These are phyloP conservation scores for Heterobasidion parviporum DNA, from an alignment of 1,284 basidiomycete genomes.

Conservation along the genomic window DNA sequence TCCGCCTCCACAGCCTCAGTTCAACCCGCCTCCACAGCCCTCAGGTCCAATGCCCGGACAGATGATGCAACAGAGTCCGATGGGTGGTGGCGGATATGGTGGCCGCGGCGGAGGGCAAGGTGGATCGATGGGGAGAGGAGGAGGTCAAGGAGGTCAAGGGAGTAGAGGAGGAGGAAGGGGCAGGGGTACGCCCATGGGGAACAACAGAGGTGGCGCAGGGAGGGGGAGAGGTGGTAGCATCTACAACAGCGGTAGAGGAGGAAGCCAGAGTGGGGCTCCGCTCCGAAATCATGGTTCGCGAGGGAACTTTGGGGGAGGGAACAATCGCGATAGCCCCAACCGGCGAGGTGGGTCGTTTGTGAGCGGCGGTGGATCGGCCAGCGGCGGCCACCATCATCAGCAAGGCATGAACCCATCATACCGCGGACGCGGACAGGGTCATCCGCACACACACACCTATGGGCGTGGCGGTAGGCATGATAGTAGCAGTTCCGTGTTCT, in stretches of 20 bases:
- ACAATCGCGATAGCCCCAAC: conserved; percentile 47
- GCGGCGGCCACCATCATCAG: conserved; percentile 20
- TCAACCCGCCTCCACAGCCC: conserved; percentile 35
- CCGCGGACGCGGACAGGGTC: conserved; percentile 33
- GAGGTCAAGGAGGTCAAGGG: conserved; percentile 39
- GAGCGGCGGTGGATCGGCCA: conserved; percentile 30
- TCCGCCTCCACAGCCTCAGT: conserved; percentile 40
- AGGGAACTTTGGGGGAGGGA: conserved; percentile 45
- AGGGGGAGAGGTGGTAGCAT: conserved; percentile 11
- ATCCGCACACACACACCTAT: conserved; percentile 25
- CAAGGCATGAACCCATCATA: conserved; percentile 22
- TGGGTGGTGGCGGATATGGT: conserved; percentile 28
- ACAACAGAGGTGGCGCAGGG: conserved; percentile 28
- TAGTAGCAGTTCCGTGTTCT: conserved; percentile 28
- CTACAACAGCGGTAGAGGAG: conserved; percentile 15
- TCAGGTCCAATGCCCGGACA: conserved; percentile 27
- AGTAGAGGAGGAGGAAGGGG: conserved; percentile 21
- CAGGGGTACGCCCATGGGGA: conserved; percentile 33
- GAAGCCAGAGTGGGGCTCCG: conserved; percentile 24
- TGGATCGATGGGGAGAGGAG: conserved; percentile 19
- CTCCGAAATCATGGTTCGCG: conserved; percentile 55
- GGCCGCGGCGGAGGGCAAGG: conserved; percentile 20
- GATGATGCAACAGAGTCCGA: conserved; percentile 31
- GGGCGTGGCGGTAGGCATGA: conserved; percentile 46
- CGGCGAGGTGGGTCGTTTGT: conserved; percentile 56